These are phyloP conservation scores for Cordia subcordata DNA, from an alignment of 257 asterid genomes.

Conservation along the genomic window DNA sequence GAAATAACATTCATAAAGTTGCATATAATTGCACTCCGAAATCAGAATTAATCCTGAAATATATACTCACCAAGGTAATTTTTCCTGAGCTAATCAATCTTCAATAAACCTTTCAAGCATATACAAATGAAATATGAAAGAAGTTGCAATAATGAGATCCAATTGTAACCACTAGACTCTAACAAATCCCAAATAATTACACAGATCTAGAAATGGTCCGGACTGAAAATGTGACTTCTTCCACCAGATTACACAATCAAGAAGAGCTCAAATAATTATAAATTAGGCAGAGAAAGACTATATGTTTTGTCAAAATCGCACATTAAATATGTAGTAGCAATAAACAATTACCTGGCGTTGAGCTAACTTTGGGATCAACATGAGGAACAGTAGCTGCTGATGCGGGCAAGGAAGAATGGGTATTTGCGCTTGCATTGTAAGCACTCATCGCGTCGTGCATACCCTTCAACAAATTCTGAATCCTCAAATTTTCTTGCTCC, in stretches of 20 bases:
- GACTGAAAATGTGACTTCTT: background rate
- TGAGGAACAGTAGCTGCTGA: conserved; percentile 21
- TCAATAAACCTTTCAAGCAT: too few species aligned
- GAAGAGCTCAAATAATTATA: background rate
- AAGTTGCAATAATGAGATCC: too few species aligned
- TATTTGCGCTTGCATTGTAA: conserved; percentile 31
- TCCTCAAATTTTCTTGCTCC: conserved; percentile 70
- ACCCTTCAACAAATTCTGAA: conserved; percentile 64
- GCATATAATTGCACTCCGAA: too few species aligned
- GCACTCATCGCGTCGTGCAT: conserved; percentile 78
- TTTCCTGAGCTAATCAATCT: too few species aligned
- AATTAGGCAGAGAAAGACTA: too few species aligned
- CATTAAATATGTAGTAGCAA: too few species aligned
- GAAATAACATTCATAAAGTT: too few species aligned
- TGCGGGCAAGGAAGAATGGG: conserved; percentile 26
- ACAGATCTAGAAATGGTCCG: background rate
- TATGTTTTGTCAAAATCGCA: too few species aligned
- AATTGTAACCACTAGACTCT: background rate
- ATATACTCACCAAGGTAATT: background rate
- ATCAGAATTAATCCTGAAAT: too few species aligned
- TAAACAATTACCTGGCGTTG: conserved; percentile 1
- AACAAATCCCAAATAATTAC: conserved; percentile 2
- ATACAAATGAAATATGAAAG: too few species aligned
- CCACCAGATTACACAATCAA: background rate
- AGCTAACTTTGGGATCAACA: background rate